Conservation (phyloP, 2,329 filamentous ascomycete genomes). For the Penicillium nordicum region DNA sequence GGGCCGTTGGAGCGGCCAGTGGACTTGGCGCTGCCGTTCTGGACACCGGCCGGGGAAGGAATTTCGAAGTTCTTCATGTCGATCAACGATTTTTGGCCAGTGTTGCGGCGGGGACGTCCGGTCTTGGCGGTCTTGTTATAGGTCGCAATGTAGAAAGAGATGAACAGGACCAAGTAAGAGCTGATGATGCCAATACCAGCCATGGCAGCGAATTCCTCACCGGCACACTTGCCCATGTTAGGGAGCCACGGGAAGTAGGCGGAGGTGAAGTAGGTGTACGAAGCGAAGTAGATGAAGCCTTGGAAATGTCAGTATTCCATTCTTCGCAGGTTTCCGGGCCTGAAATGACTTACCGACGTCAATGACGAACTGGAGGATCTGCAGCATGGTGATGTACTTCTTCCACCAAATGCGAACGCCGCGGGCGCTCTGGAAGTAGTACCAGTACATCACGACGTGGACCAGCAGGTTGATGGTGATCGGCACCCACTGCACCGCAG, state of each 20-base stretch:
- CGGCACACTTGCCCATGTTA: constrained; percentile 80
- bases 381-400: constrained; percentile 97
- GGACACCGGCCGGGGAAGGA: constrained; percentile 37
- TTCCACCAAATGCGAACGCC: constrained; percentile 99
- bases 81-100: constrained; percentile 78
- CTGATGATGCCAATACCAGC: constrained; percentile 86
- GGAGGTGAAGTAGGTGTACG: constrained; percentile 96
- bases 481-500: constrained; percentile 89
- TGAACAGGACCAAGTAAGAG: constrained; percentile 96
- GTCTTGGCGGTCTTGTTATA: constrained; percentile 67
- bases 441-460: constrained; percentile 99
- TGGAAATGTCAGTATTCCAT: constrained; percentile 9
- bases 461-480: constrained; percentile 91
- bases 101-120: constrained; percentile 50
- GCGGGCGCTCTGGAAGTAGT: constrained; percentile 98
- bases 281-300: constrained; percentile 98
- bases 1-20: constrained; percentile 44
- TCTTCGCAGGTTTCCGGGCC: background rate
- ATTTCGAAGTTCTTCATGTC: constrained; percentile 75
- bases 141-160: constrained; percentile 96
- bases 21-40: constrained; percentile 33
- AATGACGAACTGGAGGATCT: constrained; percentile 96
- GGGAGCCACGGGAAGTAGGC: constrained; percentile 85
- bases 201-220: constrained; percentile 95
- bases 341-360: constrained; percentile 69